Evolutionary conservation across 441 rosid genomes (phyloP), one percentile per base, ranked within the genome.

Genomic region (Syzygium syzygioides): DNA sequence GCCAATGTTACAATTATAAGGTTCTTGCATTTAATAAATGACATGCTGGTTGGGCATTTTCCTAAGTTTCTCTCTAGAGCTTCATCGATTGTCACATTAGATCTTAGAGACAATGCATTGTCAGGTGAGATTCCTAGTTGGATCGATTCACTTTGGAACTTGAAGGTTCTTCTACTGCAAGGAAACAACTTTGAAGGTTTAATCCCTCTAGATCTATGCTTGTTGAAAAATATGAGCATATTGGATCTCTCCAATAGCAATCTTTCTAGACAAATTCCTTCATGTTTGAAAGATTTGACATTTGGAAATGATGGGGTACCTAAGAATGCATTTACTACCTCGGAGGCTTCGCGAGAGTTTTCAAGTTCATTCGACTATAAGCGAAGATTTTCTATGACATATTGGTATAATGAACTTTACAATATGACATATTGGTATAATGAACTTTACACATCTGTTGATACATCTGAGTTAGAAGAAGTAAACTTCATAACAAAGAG

Each of bases 361-460:
- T 32, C 34, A 32, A 32, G 34, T 32, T 32, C 34, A 32, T 32
- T 32, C 34, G 34, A 32, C 41, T 37, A 37, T 37, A 37, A 37
- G 1, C 1, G 41, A 4, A 37, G 41, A 37, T 37, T 37, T 5
- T 5, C 5, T 37, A 4, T 37, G 4, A 1, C 1, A 0, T 37
- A 37, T 37, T 37, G 4, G 41, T 37, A 4, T 37, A 4, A 3
- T 37, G 37, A 37, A 37, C 37, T 37, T 37, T 37, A 37, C 37
- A 37, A n/a, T 37, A 4, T 37, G 4, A 1, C 1, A 0, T 37
- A 37, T 37, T 37, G 4, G 41, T 37, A 4, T 37, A 4, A 3
- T 37, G 37, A 37, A 37, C 37, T 37, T 37, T 37, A 37, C 37
- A 37, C 37, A 37, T 3, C 4, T 37, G 37, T 37, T 37, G 37